Evolutionary conservation across 495 filamentous ascomycete genomes (phyloP).

Genomic region (Penicillium chermesinum): DNA sequence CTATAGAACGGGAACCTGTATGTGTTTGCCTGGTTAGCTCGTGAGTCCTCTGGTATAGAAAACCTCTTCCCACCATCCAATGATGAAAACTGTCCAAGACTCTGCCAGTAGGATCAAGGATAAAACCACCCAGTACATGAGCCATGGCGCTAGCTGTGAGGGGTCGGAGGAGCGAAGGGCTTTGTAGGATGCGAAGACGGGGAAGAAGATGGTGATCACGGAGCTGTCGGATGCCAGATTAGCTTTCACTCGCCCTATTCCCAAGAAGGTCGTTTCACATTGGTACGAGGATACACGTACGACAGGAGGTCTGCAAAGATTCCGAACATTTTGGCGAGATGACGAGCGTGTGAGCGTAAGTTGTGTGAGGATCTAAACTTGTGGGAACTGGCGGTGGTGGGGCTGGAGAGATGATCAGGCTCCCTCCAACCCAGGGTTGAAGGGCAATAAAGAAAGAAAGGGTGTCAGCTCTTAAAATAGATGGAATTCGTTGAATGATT

Average conservation of each 20-base stretch:
- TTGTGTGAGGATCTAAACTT: neutral
- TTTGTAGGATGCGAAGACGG: conserved; percentile 96
- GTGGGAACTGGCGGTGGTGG: neutral
- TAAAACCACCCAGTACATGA: conserved; percentile 98
- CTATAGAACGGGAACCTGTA: conserved; percentile 87
- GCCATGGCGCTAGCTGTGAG: conserved; percentile 90
- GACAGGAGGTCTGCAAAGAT: conserved; percentile 75
- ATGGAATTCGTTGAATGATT: neutral
- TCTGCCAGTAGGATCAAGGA: conserved; percentile 77
- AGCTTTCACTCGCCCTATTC: conserved; percentile 11
- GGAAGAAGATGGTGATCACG: conserved; percentile 86
- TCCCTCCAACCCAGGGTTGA: conserved; percentile 10
- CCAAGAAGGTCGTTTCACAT: neutral
- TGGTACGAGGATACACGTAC: conserved; percentile 42
- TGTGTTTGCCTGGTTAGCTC: conserved; percentile 1
- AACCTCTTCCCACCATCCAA: conserved; percentile 59
- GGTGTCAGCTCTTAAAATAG: neutral
- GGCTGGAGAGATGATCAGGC: conserved; percentile 5
- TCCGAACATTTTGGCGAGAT: conserved; percentile 61
- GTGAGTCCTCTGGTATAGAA: neutral
- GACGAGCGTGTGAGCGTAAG: neutral
- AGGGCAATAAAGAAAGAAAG: conserved; percentile 5
- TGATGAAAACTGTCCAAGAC: conserved; percentile 78
- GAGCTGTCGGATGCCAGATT: conserved; percentile 41
- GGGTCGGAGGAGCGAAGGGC: conserved; percentile 91